Percentiles rank a stretch among this genome's conserved stretches.
These are phyloP conservation scores for Hyparrhenia diplandra DNA, from an alignment of 176 grass and related monocot species.

Conservation along the genomic window DNA sequence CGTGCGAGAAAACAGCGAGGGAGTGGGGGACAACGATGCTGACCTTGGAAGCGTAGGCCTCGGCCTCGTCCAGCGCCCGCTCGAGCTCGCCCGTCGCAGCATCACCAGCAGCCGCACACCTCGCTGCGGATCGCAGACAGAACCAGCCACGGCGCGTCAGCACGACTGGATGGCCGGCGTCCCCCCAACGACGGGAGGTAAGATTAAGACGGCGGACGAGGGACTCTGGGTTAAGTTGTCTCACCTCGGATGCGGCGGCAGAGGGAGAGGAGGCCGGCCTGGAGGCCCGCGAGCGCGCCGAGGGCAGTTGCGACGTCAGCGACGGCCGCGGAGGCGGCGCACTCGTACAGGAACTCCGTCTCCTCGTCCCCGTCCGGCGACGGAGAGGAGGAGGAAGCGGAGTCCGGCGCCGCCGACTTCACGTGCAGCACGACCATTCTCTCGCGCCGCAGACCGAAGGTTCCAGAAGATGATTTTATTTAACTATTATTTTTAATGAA, in stretches of 20 bases:
- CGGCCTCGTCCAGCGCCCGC: conserved; percentile 53
- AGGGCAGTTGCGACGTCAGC: conserved; percentile 38
- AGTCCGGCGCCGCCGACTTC: not conserved
- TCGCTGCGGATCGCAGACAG: conserved; percentile 5
- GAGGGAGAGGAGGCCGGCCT: conserved; percentile 35
- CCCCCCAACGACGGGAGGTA: not conserved
- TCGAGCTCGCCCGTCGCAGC: conserved; percentile 6
- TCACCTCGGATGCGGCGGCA: conserved; percentile 30
- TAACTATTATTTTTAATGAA: too few species aligned
- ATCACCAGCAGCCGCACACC: not conserved
- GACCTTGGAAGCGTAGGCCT: conserved; percentile 58
- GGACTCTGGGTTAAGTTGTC: not conserved
- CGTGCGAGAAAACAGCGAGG: not conserved
- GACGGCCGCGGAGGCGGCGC: conserved; percentile 24
- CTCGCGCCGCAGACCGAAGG: not conserved
- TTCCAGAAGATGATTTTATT: too few species aligned
- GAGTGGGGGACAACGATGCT: not conserved
- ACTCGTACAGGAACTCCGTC: conserved; percentile 47
- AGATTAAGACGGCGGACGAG: not conserved
- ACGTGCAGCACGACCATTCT: conserved; percentile 55
- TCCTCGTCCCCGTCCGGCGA: not conserved
- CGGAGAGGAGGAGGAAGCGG: not conserved
- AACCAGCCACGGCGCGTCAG: not conserved
- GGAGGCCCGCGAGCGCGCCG: conserved; percentile 23
- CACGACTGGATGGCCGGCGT: not conserved